Conservation (phyloP, 371 early-diverging fungal genomes). For the Cladochytrium tenue region DNA sequence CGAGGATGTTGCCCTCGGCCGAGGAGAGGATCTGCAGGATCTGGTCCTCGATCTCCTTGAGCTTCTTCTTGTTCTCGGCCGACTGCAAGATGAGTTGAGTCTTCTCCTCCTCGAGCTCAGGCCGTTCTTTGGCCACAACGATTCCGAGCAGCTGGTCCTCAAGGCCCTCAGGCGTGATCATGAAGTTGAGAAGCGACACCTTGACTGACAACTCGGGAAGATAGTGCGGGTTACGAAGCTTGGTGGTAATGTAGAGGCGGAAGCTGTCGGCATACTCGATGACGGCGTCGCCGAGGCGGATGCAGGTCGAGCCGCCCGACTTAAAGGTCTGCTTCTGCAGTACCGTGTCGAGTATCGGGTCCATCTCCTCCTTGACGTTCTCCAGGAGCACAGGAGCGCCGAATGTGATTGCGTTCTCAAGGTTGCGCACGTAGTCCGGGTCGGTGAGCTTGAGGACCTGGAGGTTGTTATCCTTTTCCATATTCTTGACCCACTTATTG, state of each 20-base stretch:
- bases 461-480: conserved; percentile 58
- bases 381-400: conserved; percentile 57
- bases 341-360: conserved; percentile 55
- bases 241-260: conserved; percentile 58
- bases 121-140: conserved; percentile 57
- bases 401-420: conserved; percentile 62
- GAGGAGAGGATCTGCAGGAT: conserved; percentile 57
- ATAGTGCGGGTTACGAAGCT: conserved; percentile 62
- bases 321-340: conserved; percentile 58
- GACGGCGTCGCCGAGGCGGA: conserved; percentile 56
- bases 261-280: conserved; percentile 56
- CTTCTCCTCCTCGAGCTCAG: conserved; percentile 62
- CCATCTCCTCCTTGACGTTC: conserved; percentile 59
- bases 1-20: conserved; percentile 61
- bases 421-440: conserved; percentile 51
- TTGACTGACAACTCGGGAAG: conserved; percentile 56
- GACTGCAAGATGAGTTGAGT: conserved; percentile 54
- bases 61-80: conserved; percentile 55
- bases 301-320: conserved; percentile 57
- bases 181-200: conserved; percentile 60
- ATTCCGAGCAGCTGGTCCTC: conserved; percentile 64
- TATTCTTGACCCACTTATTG: conserved; percentile 61
- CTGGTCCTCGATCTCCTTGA: conserved; percentile 62
- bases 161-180: conserved; percentile 62
- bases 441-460: conserved; percentile 55